A percentile compares a stretch with the other conserved stretches of the same genome.
Conservation (phyloP, 345 rosid species). For the Stellera chamaejasme region DNA sequence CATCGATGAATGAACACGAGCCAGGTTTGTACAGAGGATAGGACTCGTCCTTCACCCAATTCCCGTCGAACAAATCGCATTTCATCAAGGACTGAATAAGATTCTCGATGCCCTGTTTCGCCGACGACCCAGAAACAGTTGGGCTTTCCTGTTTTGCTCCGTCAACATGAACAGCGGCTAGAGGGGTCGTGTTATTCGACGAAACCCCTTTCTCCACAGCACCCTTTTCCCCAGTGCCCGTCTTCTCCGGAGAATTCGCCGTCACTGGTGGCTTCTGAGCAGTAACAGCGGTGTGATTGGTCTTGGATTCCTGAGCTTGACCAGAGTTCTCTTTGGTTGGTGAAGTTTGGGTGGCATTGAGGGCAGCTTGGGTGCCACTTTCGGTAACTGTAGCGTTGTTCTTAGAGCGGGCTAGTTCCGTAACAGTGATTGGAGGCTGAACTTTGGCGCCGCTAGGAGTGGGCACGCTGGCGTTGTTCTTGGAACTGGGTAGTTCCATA, state of each 20-base stretch:
- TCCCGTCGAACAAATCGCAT: slow-evolving; percentile 79
- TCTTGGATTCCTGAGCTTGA: slow-evolving; percentile 12
- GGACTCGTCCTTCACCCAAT: slow-evolving; percentile 78
- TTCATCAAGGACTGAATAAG: slow-evolving; percentile 41
- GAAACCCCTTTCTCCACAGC: slow-evolving; percentile 14
- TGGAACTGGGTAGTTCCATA: slow-evolving; percentile 11
- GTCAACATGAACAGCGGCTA: slow-evolving; percentile 22
- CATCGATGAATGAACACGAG: slow-evolving; percentile 74
- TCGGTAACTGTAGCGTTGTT: slow-evolving; percentile 14
- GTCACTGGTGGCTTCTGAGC: slow-evolving; percentile 11
- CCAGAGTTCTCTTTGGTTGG: slow-evolving; percentile 1
- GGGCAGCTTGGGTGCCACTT: slow-evolving; percentile 6
- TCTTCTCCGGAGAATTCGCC: slow-evolving; percentile 13
- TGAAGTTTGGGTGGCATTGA: background rate
- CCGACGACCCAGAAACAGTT: slow-evolving; percentile 13
- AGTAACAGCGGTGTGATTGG: slow-evolving; percentile 21
- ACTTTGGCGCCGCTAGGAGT: slow-evolving; percentile 1
- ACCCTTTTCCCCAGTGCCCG: slow-evolving; percentile 18
- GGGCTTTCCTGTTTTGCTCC: slow-evolving; percentile 27
- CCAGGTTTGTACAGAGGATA: slow-evolving; percentile 94
- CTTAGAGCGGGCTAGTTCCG: slow-evolving; percentile 2
- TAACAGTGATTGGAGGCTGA: background rate
- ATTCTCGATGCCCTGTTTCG: slow-evolving; percentile 33
- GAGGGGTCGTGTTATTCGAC: slow-evolving; percentile 35
- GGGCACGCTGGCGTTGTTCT: slow-evolving; percentile 15